Evolutionary conservation across 2,329 filamentous ascomycete genomes (phyloP), one percentile per base, ranked within the genome.

Genomic region (Monascus ruber): DNA sequence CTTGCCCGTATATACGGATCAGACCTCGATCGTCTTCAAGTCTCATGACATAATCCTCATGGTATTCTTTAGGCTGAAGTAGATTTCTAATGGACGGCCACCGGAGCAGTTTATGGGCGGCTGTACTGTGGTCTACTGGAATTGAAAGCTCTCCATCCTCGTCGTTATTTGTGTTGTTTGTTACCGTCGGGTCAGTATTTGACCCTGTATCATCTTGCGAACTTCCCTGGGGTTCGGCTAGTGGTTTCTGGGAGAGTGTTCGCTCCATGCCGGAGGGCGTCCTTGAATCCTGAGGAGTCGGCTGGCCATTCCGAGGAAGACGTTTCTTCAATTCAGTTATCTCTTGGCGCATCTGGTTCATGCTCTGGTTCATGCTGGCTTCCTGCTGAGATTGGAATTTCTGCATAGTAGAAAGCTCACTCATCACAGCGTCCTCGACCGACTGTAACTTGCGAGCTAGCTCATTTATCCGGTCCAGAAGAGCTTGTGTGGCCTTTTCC

Each of bases 111-210:
- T 87, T 76, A 37, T 91, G 85, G 1, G 87, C 87, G n/a, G 86
- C 77, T 0, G 88, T 95, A 0, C 85, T 93, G 54, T 96, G 89
- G 48, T 94, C 85, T 26, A 80, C 76, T 1, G 86, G 84, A 40
- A 94, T 84, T 1, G 82, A 76, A 9, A 83, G 74, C 47, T 79
- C 73, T 35, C 77, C 78, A 26, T 60, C 58, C 26, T 63, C 57
- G 5, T 54, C 51, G 9, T 38, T 41, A 26, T 47, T 47, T 5
- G 47, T 42, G 9, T 49, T 45, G 2, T 44, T 38, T 5, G 33
- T 39, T 31, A 33, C 5, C 2, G 36, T 33, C 4, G 33, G 24
- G 25, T 36, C 35, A 8, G 11, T 6, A 4, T 2, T 6, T 7
- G 32, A 9, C 9, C 7, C 32, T 8, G 29, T 11, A 31, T 8